Evolutionary conservation across 208 protist species (phyloP), one percentile per base, ranked within the genome.

Genomic region (Wallacemonas sp.): DNA sequence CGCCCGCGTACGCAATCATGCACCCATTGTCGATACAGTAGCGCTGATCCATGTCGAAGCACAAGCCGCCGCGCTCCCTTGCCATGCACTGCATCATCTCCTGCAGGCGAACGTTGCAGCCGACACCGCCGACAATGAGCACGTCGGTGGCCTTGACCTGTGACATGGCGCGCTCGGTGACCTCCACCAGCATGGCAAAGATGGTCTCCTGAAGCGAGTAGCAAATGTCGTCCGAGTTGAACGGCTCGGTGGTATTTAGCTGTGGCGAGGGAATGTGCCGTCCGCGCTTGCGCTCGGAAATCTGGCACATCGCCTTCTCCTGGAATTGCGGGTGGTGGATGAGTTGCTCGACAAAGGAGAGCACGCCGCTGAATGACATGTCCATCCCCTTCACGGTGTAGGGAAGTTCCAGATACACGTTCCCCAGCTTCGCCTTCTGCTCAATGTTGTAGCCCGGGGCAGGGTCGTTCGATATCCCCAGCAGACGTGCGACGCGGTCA

Each of bases 11-110:
- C 2, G 98, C 99, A 72, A 99, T 99, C 99, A 99, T 99, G 49
- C 98, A 98, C 1, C 99, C 99, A 77, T 99, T 99, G 82, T 99
- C 99, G 70, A 99, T 99, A 68, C 98, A 99, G 84, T 99, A 99
- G 5, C 98, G 77, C 26, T 98, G 90, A 66, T 99, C 98, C 83
- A 99, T 99, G 57, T 90, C 93, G 70, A 91, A 94, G 50, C 93
- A 90, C 28, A 69, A 84, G 18, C 95, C 96, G 12, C 87, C 91
- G 36, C 97, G 81, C 73, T 98, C 84, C 25, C 52, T 63, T 0
- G 91, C 91, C 97, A 99, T 99, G 32, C 74, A 32, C 54, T 78
- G 76, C 87, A 98, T 98, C 98, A 99, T 99, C 55, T 98, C 79
- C 73, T 99, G 98, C 41, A 99, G 81, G 2, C 98, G 89, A 26